These are phyloP conservation scores for Saccharomyces hybrid DNA, from an alignment of 1,139 yeast genomes.

Conservation along the genomic window DNA sequence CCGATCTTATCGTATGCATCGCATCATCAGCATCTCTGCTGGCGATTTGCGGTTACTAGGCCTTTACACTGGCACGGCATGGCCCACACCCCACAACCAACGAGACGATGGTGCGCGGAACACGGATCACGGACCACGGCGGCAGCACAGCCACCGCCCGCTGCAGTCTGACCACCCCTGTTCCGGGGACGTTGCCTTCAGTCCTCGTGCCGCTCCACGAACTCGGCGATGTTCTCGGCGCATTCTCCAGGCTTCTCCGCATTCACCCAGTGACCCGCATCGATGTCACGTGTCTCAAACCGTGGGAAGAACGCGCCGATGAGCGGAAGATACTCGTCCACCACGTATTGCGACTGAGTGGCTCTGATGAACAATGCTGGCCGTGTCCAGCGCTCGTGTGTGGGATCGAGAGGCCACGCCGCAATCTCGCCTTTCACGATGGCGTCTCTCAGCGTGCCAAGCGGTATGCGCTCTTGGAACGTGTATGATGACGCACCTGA, in stretches of 20 bases:
- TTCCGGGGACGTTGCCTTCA: neutral
- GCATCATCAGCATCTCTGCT: neutral
- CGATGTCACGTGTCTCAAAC: slow-evolving; percentile 64
- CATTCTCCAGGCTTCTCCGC: slow-evolving; percentile 72
- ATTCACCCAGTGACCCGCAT: slow-evolving; percentile 89
- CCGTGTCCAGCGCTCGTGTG: slow-evolving; percentile 50
- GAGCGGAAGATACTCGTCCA: slow-evolving; percentile 72
- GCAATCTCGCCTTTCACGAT: slow-evolving; percentile 59
- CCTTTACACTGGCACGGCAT: neutral
- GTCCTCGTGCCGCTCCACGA: slow-evolving; percentile 52
- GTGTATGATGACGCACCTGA: slow-evolving; percentile 11
- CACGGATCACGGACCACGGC: slow-evolving; percentile 7
- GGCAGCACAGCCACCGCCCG: slow-evolving; percentile 7
- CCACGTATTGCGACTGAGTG: slow-evolving; percentile 64
- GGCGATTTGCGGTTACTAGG: neutral
- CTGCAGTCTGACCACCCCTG: slow-evolving; percentile 1
- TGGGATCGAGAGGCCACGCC: slow-evolving; percentile 67
- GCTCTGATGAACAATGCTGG: slow-evolving; percentile 81
- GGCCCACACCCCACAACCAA: neutral
- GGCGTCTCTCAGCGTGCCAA: slow-evolving; percentile 56
- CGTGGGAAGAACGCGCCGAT: slow-evolving; percentile 75
- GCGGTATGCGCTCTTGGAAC: slow-evolving; percentile 52
- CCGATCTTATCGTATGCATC: neutral
- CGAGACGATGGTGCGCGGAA: neutral
- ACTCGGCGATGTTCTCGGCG: slow-evolving; percentile 47